Conservation (phyloP, 1,139 yeast species). For the Pichia sp. region DNA sequence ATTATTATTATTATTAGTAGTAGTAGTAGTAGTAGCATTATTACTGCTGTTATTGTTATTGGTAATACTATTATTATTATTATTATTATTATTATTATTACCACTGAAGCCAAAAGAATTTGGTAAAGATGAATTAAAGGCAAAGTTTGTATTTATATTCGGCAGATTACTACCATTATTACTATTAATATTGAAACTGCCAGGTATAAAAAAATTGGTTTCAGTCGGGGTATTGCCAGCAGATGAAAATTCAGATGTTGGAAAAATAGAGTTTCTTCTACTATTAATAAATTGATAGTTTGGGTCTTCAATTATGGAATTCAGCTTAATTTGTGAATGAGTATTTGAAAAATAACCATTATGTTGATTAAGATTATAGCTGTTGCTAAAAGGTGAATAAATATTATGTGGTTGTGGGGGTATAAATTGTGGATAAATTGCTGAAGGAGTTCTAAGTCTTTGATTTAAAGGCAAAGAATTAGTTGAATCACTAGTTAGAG, state of each 20-base stretch:
- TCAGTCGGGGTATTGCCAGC: conserved; percentile 9
- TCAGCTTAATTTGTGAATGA: conserved; percentile 12
- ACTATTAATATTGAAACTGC: background rate
- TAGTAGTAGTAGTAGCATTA: too few species aligned
- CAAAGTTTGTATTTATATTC: background rate
- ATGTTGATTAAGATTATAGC: background rate
- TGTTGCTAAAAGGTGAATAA: background rate
- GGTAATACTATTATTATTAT: too few species aligned
- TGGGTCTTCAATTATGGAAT: conserved; percentile 24
- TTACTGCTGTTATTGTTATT: too few species aligned
- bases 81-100: background rate
- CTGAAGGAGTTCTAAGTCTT: background rate
- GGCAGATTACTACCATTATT: background rate
- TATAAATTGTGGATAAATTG: background rate
- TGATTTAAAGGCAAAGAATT: background rate
- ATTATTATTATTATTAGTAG: conserved; percentile 16
- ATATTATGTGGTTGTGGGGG: background rate
- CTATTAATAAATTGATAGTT: conserved; percentile 16
- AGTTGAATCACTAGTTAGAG: background rate
- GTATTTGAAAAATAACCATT: background rate
- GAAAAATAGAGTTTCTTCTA: conserved; percentile 20
- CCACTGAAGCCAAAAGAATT: conserved; percentile 19
- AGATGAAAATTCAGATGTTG: conserved; percentile 8
- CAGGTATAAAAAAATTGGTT: background rate
- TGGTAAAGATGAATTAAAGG: background rate